Evolutionary conservation across 371 early-diverging fungal species (phyloP).

Genomic region (Chytridium lagenaria): DNA sequence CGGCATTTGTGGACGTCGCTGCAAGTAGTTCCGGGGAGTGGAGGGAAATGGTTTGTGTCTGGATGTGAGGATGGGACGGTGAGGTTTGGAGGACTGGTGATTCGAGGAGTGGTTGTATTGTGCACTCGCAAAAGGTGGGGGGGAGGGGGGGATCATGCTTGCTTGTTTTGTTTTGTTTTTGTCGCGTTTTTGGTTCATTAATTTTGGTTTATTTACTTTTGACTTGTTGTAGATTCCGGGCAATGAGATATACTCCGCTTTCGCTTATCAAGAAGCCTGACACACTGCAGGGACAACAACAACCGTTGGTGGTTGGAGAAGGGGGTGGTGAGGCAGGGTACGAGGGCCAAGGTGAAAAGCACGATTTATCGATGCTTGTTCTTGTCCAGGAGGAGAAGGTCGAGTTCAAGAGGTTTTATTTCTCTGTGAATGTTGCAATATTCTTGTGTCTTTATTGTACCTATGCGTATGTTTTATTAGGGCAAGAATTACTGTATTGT

Average conservation of each 20-base stretch:
- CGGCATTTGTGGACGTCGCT: conserved; percentile 1
- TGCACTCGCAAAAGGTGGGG: not conserved
- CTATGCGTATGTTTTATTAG: too few relatives aligned
- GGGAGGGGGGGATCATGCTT: not conserved
- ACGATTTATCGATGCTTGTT: not conserved
- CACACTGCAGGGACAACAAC: not conserved
- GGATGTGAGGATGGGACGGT: conserved; percentile 17
- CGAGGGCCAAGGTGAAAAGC: too few relatives aligned
- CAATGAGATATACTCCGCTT: conserved; percentile 10
- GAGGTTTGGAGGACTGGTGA: not conserved
- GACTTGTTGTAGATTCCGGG: not conserved
- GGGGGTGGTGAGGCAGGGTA: not conserved
- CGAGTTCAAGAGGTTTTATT: not conserved
- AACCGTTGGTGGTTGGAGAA: not conserved
- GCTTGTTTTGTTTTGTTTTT: too few relatives aligned
- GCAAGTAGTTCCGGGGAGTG: not conserved
- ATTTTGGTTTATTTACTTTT: conserved; percentile 1
- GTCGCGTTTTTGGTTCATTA: not conserved
- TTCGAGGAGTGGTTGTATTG: not conserved
- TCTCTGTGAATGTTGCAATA: too few relatives aligned
- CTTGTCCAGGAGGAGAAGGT: not conserved
- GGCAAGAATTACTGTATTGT: too few relatives aligned
- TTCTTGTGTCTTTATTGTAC: too few relatives aligned
- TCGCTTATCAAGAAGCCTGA: not conserved
- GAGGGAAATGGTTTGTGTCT: not conserved